Percentiles rank a stretch among this genome's conserved stretches.
Evolutionary conservation across 768 basidiomycete species (phyloP).

Genomic region (Sporobolomyces pararoseus): DNA sequence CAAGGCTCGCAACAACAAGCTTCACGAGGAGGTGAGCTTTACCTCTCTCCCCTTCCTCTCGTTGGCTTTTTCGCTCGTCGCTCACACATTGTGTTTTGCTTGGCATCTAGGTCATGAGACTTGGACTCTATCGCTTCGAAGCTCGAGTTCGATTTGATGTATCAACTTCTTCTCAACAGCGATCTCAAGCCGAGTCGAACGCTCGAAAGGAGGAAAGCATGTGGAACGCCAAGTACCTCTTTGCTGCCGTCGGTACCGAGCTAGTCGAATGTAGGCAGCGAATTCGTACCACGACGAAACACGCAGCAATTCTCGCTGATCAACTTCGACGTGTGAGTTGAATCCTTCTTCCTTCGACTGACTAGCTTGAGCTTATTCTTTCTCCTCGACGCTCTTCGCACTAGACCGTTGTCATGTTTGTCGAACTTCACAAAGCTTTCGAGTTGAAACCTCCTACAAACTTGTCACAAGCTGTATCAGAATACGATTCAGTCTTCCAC

Average conservation of each 20-base stretch:
- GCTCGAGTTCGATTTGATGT: no score
- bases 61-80: no score
- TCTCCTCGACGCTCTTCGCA: not conserved
- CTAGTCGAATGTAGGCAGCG: not conserved
- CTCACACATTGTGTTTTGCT: no score
- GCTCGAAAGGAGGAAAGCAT: not conserved
- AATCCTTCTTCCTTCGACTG: not conserved
- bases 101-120: not conserved
- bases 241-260: not conserved
- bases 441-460: not conserved
- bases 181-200: not conserved
- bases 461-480: not conserved
- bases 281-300: not conserved
- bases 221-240: not conserved
- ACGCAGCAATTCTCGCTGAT: not conserved
- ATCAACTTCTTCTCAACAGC: not conserved
- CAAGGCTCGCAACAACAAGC: not conserved
- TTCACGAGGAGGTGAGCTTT: not conserved
- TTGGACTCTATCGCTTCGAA: not conserved
- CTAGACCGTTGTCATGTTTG: not conserved
- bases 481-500: no score
- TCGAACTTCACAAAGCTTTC: not conserved
- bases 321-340: not conserved
- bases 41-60: no score
- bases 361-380: not conserved